phyloP scores from a whole-genome alignment of 2,329 filamentous ascomycete species.

The Verticillium zaregamsianum region DNA sequence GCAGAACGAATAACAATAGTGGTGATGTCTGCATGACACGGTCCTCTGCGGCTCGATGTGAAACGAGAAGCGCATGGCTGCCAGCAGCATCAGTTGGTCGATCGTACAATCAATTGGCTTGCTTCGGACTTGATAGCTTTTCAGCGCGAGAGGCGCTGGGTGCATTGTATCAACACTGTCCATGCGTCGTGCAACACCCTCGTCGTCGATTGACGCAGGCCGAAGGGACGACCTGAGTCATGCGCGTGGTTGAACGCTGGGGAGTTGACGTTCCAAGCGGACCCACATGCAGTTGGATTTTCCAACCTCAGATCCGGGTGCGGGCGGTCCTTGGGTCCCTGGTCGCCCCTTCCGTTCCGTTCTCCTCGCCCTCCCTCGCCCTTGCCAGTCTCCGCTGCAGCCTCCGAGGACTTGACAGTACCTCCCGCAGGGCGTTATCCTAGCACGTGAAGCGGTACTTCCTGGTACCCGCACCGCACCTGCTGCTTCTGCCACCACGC shows the following conservation, averaged over 20 bases:
- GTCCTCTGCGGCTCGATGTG: background rate
- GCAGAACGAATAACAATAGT: background rate
- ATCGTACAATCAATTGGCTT: background rate
- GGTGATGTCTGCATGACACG: background rate
- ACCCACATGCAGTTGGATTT: constrained; percentile 16
- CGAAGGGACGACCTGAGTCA: background rate
- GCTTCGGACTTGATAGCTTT: background rate
- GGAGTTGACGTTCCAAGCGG: constrained; percentile 11
- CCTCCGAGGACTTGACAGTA: background rate
- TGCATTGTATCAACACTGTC: too few relatives aligned
- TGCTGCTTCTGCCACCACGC: background rate
- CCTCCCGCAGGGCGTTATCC: too few relatives aligned
- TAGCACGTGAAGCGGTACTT: background rate
- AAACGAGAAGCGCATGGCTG: background rate
- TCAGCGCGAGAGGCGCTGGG: background rate
- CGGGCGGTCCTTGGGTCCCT: constrained; percentile 4
- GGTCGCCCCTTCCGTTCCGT: constrained; percentile 13
- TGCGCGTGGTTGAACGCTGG: background rate
- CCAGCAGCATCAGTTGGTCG: background rate
- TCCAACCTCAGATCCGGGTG: constrained; percentile 14
- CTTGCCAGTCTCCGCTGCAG: background rate
- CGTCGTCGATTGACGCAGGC: background rate
- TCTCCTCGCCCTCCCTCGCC: background rate
- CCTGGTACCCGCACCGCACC: background rate
- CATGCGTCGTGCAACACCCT: background rate